Conservation (phyloP, 2,329 filamentous ascomycete genomes). For the Colletotrichum nymphaeae region DNA sequence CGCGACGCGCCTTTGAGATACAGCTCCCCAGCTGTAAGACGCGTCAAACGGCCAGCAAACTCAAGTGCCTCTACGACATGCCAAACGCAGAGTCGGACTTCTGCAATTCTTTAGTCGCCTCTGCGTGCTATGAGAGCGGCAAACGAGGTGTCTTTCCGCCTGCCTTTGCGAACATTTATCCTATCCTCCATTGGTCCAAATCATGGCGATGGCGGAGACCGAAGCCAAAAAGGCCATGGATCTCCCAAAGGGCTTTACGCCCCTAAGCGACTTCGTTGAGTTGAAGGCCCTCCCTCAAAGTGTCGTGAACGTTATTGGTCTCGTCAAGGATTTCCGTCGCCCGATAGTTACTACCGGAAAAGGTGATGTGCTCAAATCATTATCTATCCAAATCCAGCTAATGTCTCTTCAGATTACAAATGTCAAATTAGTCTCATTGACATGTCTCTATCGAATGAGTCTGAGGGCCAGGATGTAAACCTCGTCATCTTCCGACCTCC, state of each 20-base stretch:
- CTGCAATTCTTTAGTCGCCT: background rate
- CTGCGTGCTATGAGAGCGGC: background rate
- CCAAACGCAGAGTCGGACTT: background rate
- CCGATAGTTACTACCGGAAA: constrained; percentile 61
- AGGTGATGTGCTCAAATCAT: constrained; percentile 53
- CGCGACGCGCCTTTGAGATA: background rate
- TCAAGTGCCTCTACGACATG: background rate
- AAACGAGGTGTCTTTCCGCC: background rate
- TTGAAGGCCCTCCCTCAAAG: constrained; percentile 42
- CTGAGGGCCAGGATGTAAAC: constrained; percentile 45
- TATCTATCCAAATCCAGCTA: background rate
- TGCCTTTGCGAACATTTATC: background rate
- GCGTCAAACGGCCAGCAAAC: background rate
- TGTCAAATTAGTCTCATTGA: constrained; percentile 72
- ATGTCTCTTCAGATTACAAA: constrained; percentile 63
- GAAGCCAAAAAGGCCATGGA: background rate
- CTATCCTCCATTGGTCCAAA: background rate
- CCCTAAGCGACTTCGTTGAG: constrained; percentile 57
- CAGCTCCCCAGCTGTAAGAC: background rate
- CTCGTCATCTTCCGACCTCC: constrained; percentile 72
- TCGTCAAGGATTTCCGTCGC: constrained; percentile 74
- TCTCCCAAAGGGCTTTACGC: constrained; percentile 54
- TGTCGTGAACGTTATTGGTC: constrained; percentile 72
- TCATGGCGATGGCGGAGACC: constrained; percentile 17
- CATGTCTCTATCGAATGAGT: constrained; percentile 59